Conservation (phyloP, 2,329 filamentous ascomycete genomes). For the Monosporascus sp. region DNA sequence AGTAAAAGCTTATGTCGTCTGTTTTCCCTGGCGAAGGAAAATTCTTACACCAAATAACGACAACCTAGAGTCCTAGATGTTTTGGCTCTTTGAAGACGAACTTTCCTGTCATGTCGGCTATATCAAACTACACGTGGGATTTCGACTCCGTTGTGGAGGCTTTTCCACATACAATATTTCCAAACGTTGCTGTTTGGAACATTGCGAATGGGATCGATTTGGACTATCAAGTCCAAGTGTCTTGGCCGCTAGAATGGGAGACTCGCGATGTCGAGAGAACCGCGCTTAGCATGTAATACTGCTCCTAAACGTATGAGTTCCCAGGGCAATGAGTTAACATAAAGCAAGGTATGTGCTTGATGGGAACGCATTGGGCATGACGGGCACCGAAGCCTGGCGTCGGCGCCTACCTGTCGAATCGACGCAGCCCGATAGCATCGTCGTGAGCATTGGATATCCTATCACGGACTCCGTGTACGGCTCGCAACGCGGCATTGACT, state of each 20-base stretch:
- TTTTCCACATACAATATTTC: conserved; percentile 7
- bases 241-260: conserved; percentile 11
- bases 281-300: neutral
- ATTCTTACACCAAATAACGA: too few relatives aligned
- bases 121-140: conserved; percentile 4
- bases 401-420: conserved; percentile 18
- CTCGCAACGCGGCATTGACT: conserved; percentile 18
- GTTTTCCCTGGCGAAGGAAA: too few relatives aligned
- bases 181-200: conserved; percentile 12
- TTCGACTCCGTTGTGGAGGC: conserved; percentile 7
- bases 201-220: conserved; percentile 8
- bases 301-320: neutral
- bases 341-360: conserved; percentile 18
- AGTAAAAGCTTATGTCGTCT: too few relatives aligned
- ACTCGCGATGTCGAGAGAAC: conserved; percentile 1
- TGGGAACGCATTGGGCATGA: conserved; percentile 21
- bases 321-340: neutral
- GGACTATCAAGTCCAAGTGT: conserved; percentile 10
- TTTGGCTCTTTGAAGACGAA: too few relatives aligned
- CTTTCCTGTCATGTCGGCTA: neutral
- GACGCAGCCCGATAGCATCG: conserved; percentile 18
- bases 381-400: conserved; percentile 20
- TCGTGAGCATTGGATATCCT: conserved; percentile 23
- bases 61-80: too few relatives aligned
- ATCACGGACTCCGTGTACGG: conserved; percentile 18